Conservation (phyloP, 2,329 filamentous ascomycete genomes). For the Ramichloridium luteum region DNA sequence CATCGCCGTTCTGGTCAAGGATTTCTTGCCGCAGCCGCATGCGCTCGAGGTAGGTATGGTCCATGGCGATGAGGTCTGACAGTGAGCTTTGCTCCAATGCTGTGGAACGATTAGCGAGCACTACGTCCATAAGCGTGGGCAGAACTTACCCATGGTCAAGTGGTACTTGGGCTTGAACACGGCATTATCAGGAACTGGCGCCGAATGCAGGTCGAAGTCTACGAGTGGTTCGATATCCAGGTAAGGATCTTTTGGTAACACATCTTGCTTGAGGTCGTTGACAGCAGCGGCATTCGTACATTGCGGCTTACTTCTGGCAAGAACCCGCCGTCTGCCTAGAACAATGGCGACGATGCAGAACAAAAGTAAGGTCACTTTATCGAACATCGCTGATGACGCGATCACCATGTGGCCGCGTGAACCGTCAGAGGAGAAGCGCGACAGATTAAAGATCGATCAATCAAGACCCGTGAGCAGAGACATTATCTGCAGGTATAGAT, state of each 20-base stretch:
- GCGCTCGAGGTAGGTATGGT: constrained; percentile 45
- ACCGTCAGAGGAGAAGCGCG: no score
- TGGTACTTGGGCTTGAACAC: constrained; percentile 51
- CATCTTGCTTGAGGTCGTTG: no score
- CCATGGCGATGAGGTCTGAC: constrained; percentile 46
- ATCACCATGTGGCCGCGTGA: no score
- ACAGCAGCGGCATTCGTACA: no score
- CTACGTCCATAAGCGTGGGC: background rate
- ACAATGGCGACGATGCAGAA: no score
- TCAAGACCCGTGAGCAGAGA: no score
- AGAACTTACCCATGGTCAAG: constrained; percentile 47
- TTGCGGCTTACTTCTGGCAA: no score
- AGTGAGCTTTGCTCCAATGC: constrained; percentile 41
- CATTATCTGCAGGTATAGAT: no score
- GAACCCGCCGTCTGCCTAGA: no score
- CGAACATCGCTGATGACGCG: no score
- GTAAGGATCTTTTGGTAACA: constrained; percentile 27
- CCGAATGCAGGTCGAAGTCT: constrained; percentile 40
- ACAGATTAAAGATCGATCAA: no score
- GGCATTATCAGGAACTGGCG: constrained; percentile 41
- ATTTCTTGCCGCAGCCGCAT: constrained; percentile 38
- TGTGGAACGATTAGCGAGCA: constrained; percentile 19
- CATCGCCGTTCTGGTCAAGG: constrained; percentile 32
- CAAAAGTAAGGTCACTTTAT: no score
- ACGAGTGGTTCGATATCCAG: constrained; percentile 33